These are phyloP conservation scores for Polygonum maritimum DNA, from an alignment of 148 eudicot species.

Conservation along the genomic window DNA sequence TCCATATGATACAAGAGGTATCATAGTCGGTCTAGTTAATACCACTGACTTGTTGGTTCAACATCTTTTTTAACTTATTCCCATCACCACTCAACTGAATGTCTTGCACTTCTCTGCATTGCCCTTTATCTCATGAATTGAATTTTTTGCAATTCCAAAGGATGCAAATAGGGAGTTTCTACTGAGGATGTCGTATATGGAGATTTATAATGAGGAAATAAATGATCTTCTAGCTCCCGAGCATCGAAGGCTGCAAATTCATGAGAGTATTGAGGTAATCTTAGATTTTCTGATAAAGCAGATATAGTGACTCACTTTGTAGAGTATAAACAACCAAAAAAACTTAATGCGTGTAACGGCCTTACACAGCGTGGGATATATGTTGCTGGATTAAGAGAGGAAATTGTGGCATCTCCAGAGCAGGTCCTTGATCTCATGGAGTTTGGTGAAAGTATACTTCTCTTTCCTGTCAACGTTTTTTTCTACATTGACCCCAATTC, in stretches of 20 bases:
- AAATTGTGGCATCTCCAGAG: slow-evolving; percentile 89
- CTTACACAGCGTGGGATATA: slow-evolving; percentile 71
- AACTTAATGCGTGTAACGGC: slow-evolving; percentile 4
- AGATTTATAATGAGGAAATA: slow-evolving; percentile 92
- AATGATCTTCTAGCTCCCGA: slow-evolving; percentile 93
- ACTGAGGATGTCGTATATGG: slow-evolving; percentile 93
- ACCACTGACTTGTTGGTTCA: neutral
- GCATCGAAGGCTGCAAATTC: slow-evolving; percentile 81
- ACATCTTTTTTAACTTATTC: neutral
- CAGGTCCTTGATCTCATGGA: slow-evolving; percentile 90
- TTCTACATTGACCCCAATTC: neutral
- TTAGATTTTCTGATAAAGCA: neutral
- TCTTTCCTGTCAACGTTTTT: neutral
- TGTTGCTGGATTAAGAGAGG: slow-evolving; percentile 96
- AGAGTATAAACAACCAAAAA: neutral
- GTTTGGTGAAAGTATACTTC: slow-evolving; percentile 77
- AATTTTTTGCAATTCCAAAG: slow-evolving; percentile 19
- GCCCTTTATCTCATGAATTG: neutral
- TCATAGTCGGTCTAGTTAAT: neutral
- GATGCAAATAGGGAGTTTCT: slow-evolving; percentile 79
- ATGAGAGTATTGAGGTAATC: slow-evolving; percentile 81
- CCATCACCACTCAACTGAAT: neutral
- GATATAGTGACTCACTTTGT: neutral
- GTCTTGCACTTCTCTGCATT: neutral
- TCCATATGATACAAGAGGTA: slow-evolving; percentile 76